phyloP scores from a whole-genome alignment of 306 rosid species.

The Argentina anserina region DNA sequence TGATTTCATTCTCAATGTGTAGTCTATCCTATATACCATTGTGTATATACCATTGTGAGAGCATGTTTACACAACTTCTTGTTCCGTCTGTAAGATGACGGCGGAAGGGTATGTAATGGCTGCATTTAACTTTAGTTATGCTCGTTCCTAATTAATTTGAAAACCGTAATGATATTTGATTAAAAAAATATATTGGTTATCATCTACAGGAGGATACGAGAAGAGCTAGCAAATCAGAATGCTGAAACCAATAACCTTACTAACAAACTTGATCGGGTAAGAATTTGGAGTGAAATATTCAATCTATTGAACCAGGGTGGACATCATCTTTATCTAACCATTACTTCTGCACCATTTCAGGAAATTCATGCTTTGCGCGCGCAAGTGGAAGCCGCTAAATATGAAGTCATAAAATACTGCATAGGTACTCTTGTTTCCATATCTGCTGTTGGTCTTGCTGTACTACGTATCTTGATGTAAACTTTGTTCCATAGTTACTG shows the following conservation, averaged over 20 bases:
- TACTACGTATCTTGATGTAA: constrained; percentile 75
- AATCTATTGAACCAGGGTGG: background rate
- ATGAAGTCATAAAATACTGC: constrained; percentile 94
- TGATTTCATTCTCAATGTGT: too few species aligned
- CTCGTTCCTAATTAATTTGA: too few species aligned
- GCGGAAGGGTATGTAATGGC: too few species aligned
- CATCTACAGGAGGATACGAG: constrained; percentile 78
- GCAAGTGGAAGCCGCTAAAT: constrained; percentile 92
- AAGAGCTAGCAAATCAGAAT: constrained; percentile 78
- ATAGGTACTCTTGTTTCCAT: constrained; percentile 94
- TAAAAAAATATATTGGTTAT: constrained; percentile 14
- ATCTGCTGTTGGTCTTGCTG: constrained; percentile 94
- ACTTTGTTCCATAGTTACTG: constrained; percentile 22
- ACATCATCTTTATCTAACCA: background rate
- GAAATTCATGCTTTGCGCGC: constrained; percentile 87
- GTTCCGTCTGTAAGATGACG: too few species aligned
- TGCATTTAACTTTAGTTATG: too few species aligned
- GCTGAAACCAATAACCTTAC: constrained; percentile 82
- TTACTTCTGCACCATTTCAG: constrained; percentile 33
- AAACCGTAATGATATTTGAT: too few species aligned
- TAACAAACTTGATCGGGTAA: constrained; percentile 90
- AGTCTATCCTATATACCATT: too few species aligned
- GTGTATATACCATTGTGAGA: too few species aligned
- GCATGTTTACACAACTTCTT: too few species aligned
- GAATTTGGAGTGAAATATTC: constrained; percentile 7